Base-by-base conservation (phyloP, 1,139 yeast genomes). In the Geotrichum aggregatum region DNA sequence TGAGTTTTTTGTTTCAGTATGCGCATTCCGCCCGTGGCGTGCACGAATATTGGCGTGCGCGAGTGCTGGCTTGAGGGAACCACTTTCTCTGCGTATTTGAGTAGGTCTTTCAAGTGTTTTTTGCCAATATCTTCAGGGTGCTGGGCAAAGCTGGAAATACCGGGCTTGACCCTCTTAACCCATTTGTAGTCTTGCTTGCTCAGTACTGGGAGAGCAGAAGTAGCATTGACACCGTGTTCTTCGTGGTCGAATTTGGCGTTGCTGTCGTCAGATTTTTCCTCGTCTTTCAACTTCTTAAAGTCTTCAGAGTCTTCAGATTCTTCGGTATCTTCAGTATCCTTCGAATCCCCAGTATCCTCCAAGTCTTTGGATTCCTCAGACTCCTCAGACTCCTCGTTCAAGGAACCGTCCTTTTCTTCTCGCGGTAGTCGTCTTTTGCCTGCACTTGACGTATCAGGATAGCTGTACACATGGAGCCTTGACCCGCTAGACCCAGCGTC, bases 401-500 rank as follows among this genome's bases (percentile, higher is more conserved):
- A n/a, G 3, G 26, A 35, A 8, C 38, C 40, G 14, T 45, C 47
- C 7, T 44, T 24, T 11, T 22, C 42, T 16, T 36, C 6, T 10
- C 36, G 19, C 5, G 18, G n/a, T 13, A 11, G 18, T 28, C 18
- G 43, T 16, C 18, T 28, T 16, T 24, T 36, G 18, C 19, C 40
- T 16, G 4, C 19, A 30, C 38, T 36, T 28, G 42, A 18, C 7
- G 63, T 76, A 55, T 79, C 79, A 36, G 80, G 70, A 86, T 88
- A 85, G 55, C 77, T 76, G 66, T 87, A 87, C 1, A 87, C 77
- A 62, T 78, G 84, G 0, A 85, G 85, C 14, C 95, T 71, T 0
- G 94, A 82, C 0, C 95, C 95, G 45, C 81, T 82, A 1, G 94
- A 84, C 0, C 96, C 95, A 0, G 95, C 85, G 64, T 87, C 96